Base-by-base conservation (phyloP, 441 rosid genomes). In the Arabidopsis hybrid region DNA sequence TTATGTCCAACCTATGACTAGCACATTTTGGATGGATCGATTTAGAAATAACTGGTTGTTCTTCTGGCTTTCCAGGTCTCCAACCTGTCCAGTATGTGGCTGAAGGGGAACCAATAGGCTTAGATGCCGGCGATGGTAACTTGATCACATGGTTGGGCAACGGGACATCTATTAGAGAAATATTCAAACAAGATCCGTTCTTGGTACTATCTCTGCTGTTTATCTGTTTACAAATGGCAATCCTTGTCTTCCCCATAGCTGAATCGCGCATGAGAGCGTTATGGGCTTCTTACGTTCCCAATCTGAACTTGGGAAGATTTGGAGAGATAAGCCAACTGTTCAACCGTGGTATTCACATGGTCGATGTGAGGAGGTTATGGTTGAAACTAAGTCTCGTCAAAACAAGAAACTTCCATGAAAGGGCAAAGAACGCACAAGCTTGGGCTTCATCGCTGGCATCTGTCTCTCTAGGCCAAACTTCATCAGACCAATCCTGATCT, bases 381-480 rank as follows among this genome's bases (percentile, higher is more conserved):
- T 80, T 82, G 29, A 90, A 83, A 69, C 85, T 91, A 49, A 84
- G 86, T 59, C 73, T 88, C 32, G 69, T 82, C 79, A 93, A 91
- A 83, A 81, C 85, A 49, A 85, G 95, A 74, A 89, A 79, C 86
- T 90, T 93, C 78, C 96, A 81, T 7, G 86, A 82, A 77, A 73
- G 96, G 38, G 96, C 97, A 32, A 90, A 73, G 80, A 91, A 77
- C 55, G 94, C 91, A 26, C 81, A 83, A 65, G 97, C 85, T 29
- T 91, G 93, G 97, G 96, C 95, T 66, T 91, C 96, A 32, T 92
- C 97, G 6, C 79, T 92, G 10, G 95, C 99, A 4, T 94, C 97
- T 4, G 95, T 94, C 65, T 85, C 97, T 4, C 74, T 92, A 77
- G 97, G 97, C 5, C 79, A 89, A 84, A 81, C 92, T 64, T 87